Conservation (phyloP, 148 eudicot genomes). For the Rhododendron mucronatum region DNA sequence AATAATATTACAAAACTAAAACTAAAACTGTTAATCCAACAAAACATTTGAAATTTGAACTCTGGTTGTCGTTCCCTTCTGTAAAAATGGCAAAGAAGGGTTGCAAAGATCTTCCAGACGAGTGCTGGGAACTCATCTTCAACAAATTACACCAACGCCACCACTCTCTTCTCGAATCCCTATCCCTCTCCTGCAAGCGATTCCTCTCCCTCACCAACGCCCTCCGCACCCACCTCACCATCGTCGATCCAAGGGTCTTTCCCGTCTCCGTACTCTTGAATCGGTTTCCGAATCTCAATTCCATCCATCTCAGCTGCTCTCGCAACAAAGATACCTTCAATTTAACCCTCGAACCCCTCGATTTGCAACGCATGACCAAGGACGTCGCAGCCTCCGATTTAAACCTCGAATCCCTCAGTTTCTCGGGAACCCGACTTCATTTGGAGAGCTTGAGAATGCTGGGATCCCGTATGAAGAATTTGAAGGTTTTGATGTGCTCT, state of each 20-base stretch:
- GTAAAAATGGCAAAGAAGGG: too few relatives aligned
- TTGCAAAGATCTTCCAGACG: too few relatives aligned
- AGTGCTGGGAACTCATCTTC: too few relatives aligned
- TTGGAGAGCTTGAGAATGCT: slow-evolving; percentile 23
- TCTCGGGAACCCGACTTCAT: slow-evolving; percentile 36
- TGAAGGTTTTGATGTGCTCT: slow-evolving; percentile 36
- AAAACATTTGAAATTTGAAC: too few relatives aligned
- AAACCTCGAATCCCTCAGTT: slow-evolving; percentile 29
- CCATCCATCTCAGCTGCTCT: slow-evolving; percentile 26
- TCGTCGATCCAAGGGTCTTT: slow-evolving; percentile 31
- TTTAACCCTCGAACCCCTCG: slow-evolving; percentile 29
- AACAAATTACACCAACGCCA: too few relatives aligned
- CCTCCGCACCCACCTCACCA: not conserved
- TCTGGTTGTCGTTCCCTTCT: too few relatives aligned
- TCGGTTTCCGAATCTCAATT: slow-evolving; percentile 45
- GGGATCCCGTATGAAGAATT: slow-evolving; percentile 10
- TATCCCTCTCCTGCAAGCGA: too few relatives aligned
- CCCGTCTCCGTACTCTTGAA: slow-evolving; percentile 33
- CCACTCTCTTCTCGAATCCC: too few relatives aligned
- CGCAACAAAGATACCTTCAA: slow-evolving; percentile 15
- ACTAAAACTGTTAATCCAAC: too few relatives aligned
- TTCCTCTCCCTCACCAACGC: too few relatives aligned
- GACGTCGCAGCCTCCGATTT: slow-evolving; percentile 20
- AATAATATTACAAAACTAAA: too few relatives aligned
- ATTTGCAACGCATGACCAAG: slow-evolving; percentile 20